Percentiles rank a stretch among this genome's conserved stretches.
Evolutionary conservation across 192 early-diverging fungal species (phyloP).

Genomic region (Entomortierella parvispora): DNA sequence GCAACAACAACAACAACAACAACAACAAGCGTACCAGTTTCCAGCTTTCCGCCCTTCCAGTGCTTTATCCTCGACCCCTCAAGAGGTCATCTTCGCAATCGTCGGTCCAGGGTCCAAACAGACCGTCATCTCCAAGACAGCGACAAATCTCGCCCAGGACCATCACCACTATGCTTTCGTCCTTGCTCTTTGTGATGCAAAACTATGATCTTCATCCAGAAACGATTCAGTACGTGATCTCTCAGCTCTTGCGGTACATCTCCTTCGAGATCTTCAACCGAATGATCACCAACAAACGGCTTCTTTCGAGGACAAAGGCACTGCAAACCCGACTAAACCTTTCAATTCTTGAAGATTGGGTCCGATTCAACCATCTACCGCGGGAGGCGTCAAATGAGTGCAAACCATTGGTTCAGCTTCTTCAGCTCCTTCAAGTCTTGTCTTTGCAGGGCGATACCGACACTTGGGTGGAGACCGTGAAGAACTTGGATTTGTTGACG

Average conservation of each 20-base stretch:
- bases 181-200: conserved; percentile 71
- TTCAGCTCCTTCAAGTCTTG: conserved; percentile 86
- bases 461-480: conserved; percentile 77
- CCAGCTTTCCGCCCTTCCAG: neutral
- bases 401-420: conserved; percentile 79
- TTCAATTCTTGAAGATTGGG: conserved; percentile 85
- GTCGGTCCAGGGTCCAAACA: conserved; percentile 16
- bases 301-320: conserved; percentile 81
- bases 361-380: conserved; percentile 66
- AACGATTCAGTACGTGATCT: conserved; percentile 74
- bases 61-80: neutral
- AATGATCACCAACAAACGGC: conserved; percentile 78
- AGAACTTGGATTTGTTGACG: conserved; percentile 72
- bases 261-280: conserved; percentile 86
- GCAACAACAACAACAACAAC: conserved; percentile 10
- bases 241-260: conserved; percentile 82
- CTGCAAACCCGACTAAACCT: conserved; percentile 88
- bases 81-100: conserved; percentile 1
- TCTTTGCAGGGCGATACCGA: conserved; percentile 74
- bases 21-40: neutral
- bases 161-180: conserved; percentile 75
- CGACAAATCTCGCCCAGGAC: conserved; percentile 66
- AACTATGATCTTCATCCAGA: conserved; percentile 78
- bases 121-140: conserved; percentile 35
- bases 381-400: conserved; percentile 54